These are phyloP conservation scores for Boletus rex-veris DNA, from an alignment of 768 basidiomycete genomes.

Conservation along the genomic window DNA sequence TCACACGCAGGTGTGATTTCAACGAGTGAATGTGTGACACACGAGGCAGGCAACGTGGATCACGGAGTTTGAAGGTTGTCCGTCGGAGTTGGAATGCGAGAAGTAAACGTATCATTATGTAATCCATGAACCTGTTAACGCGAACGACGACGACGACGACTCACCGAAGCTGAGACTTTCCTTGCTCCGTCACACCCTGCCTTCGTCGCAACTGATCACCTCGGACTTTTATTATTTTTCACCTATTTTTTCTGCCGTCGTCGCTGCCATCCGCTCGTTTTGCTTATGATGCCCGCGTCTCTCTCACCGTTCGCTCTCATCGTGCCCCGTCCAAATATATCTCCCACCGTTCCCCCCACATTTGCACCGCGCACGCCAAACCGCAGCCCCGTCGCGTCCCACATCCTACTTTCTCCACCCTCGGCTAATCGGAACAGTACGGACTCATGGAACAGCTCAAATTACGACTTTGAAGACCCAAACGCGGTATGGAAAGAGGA, in stretches of 20 bases:
- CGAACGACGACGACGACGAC: conserved; percentile 25
- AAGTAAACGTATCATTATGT: conserved; percentile 22
- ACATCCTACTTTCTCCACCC: conserved; percentile 46
- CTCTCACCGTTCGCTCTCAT: conserved; percentile 57
- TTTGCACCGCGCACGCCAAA: conserved; percentile 58
- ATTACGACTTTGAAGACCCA: conserved; percentile 55
- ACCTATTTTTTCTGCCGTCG: conserved; percentile 1
- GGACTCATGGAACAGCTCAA: conserved; percentile 85
- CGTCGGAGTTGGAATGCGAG: conserved; percentile 18
- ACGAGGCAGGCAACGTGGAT: conserved; percentile 22
- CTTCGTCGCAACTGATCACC: conserved; percentile 3
- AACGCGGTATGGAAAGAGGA: conserved; percentile 75
- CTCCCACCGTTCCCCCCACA: conserved; percentile 23
- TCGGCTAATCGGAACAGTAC: conserved; percentile 58
- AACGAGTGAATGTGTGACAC: conserved; percentile 13
- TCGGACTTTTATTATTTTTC: conserved; percentile 20
- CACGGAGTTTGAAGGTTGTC: conserved; percentile 12
- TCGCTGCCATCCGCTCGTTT: conserved; percentile 51
- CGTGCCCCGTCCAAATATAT: conserved; percentile 53
- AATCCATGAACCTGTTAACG: conserved; percentile 13
- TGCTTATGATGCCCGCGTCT: conserved; percentile 38
- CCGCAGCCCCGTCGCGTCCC: conserved; percentile 50
- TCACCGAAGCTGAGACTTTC: conserved; percentile 18
- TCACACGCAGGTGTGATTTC: conserved; percentile 24
- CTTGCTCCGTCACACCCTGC: conserved; percentile 10